Base-by-base conservation (phyloP, 495 filamentous ascomycete genomes). In the Annulohypoxylon stygium region DNA sequence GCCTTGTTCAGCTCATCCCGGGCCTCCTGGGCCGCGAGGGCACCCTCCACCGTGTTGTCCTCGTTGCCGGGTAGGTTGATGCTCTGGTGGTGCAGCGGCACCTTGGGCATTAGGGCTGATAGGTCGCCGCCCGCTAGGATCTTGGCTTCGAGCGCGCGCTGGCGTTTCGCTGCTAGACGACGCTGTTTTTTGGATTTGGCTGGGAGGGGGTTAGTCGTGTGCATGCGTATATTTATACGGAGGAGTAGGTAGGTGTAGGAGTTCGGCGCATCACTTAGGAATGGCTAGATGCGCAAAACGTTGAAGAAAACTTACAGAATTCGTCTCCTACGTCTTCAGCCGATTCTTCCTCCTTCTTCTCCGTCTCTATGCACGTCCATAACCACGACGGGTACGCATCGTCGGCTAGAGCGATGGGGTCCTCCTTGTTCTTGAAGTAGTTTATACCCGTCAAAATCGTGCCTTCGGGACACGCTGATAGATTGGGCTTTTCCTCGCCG, bases 311-410 rank as follows among this genome's bases (percentile, higher is more conserved):
- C 93, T 70, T 89, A 97, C 95, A 93, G 78, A 91, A 93, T 43
- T 90, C 81, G 82, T 92, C 90, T 10, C 87, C 90, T 8, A 81
- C 82, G 9, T 69, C 81, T 5, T 68, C 79, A 1, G 71, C 76
- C 12, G 11, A 8, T 9, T 72, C 78, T 1, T 70, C 75, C 41
- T 85, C 86, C 75, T 86, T 85, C 3, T 51, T 20, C 73, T 82
- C 78, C 78, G 86, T 83, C 16, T 88, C 88, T 25, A 98, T 82
- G 71, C 94, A 87, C 0, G 77, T 81, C 96, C 96, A 99, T 61
- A 99, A 82, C 96, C 96, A 99, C 11, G 84, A 87, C 14, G 96
- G 96, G 83, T 99, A 99, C 62, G 93, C 94, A 36, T 87, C 82
- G 78, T 99, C 96, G 61, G 91, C 87, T 75, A 89, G 83, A 33